Percentiles rank a stretch among this genome's conserved stretches.
phyloP scores from a whole-genome alignment of 139 green algal genomes.

The Spirogloea muscicola region DNA sequence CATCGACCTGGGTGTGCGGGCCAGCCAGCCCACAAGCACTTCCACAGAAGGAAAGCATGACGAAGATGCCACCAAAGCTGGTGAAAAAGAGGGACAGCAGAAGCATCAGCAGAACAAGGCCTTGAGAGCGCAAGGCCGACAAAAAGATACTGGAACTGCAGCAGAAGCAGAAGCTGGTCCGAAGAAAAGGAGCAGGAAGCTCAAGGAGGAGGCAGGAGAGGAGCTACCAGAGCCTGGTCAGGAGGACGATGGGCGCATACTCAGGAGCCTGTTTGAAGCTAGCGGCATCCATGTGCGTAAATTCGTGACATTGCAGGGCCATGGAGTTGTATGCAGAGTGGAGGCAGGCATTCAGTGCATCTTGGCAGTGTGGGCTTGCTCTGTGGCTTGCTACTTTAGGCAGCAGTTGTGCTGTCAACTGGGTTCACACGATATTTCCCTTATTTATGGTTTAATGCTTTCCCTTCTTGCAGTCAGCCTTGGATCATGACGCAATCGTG shows the following conservation, averaged over 20 bases:
- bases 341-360: neutral
- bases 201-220: conserved; percentile 14
- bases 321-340: neutral
- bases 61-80: no score
- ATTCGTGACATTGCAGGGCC: neutral
- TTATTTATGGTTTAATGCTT: conserved; percentile 22
- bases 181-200: no score
- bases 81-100: no score
- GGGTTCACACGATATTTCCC: neutral
- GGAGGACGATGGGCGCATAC: conserved; percentile 64
- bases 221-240: conserved; percentile 4
- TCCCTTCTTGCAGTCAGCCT: conserved; percentile 50
- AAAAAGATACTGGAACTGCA: no score
- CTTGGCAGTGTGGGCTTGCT: neutral
- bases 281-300: conserved; percentile 60
- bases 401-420: conserved; percentile 23
- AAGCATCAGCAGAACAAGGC: no score
- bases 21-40: no score
- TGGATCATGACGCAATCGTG: conserved; percentile 83
- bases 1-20: no score
- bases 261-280: conserved; percentile 76
- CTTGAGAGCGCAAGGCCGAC: no score
- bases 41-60: no score
- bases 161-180: no score
- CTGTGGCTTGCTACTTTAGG: neutral